phyloP scores from a whole-genome alignment of 768 basidiomycete genomes.

The Boletus huronensis region DNA sequence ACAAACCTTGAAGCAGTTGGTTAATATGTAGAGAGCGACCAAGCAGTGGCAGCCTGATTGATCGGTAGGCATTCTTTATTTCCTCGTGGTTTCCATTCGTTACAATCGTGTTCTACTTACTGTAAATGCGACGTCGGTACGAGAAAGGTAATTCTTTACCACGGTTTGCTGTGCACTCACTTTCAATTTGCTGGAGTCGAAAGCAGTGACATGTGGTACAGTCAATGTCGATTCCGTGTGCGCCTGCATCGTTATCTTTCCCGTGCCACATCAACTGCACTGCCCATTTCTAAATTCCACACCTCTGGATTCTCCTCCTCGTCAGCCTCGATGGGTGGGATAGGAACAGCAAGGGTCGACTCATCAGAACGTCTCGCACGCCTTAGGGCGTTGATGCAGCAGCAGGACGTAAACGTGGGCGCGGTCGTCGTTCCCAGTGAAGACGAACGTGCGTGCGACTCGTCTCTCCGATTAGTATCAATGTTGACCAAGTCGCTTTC shows the following conservation, averaged over 20 bases:
- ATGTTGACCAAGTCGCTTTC: background rate
- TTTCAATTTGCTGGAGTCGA: background rate
- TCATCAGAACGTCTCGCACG: constrained; percentile 60
- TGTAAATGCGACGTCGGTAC: too few relatives aligned
- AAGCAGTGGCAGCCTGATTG: too few relatives aligned
- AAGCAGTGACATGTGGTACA: constrained; percentile 28
- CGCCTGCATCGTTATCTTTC: constrained; percentile 23
- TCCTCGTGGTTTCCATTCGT: too few relatives aligned
- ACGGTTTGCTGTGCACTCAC: background rate
- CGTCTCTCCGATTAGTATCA: background rate
- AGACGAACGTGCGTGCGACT: constrained; percentile 72
- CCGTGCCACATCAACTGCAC: constrained; percentile 7
- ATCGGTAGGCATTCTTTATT: too few relatives aligned
- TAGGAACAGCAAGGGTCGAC: constrained; percentile 45
- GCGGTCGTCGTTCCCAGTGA: constrained; percentile 86
- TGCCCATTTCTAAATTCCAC: background rate
- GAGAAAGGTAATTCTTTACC: background rate
- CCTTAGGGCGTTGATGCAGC: constrained; percentile 69
- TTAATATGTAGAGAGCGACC: too few relatives aligned
- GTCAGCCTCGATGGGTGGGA: constrained; percentile 35
- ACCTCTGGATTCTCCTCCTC: constrained; percentile 10
- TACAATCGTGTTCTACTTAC: too few relatives aligned
- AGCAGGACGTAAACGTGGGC: constrained; percentile 50
- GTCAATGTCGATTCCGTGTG: constrained; percentile 13
- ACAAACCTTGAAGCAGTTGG: too few relatives aligned